phyloP scores from a whole-genome alignment of 2,329 filamentous ascomycete genomes.

The Aspergillus fructus region DNA sequence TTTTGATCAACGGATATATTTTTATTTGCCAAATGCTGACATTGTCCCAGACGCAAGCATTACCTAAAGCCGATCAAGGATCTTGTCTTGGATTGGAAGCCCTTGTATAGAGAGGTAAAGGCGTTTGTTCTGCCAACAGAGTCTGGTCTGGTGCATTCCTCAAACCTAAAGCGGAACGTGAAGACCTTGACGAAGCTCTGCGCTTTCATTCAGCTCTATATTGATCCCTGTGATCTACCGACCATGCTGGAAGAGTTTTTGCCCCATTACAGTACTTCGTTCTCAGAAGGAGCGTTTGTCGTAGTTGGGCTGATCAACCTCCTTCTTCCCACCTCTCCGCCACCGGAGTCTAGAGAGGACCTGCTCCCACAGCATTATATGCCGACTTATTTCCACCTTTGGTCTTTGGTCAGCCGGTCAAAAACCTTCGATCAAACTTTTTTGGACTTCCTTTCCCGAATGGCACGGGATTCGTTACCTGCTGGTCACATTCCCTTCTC shows the following conservation, averaged over 20 bases:
- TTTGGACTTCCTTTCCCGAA: slow-evolving; percentile 82
- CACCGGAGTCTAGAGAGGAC: slow-evolving; percentile 65
- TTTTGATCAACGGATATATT: not conserved
- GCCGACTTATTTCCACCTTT: slow-evolving; percentile 93
- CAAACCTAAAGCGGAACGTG: slow-evolving; percentile 64
- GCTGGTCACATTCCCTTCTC: slow-evolving; percentile 76
- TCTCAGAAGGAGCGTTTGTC: slow-evolving; percentile 87
- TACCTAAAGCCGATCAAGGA: slow-evolving; percentile 90
- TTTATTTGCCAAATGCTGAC: slow-evolving; percentile 18
- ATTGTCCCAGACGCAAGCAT: slow-evolving; percentile 73
- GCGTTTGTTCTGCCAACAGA: slow-evolving; percentile 84
- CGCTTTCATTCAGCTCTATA: slow-evolving; percentile 86
- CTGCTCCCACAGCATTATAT: slow-evolving; percentile 87
- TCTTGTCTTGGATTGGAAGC: slow-evolving; percentile 87
- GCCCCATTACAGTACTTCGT: slow-evolving; percentile 89
- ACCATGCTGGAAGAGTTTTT: slow-evolving; percentile 78
- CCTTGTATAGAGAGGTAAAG: slow-evolving; percentile 90
- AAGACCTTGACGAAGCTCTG: slow-evolving; percentile 83
- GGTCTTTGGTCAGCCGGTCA: slow-evolving; percentile 89
- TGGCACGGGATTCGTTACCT: slow-evolving; percentile 79
- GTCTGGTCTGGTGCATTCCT: slow-evolving; percentile 62
- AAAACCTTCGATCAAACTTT: slow-evolving; percentile 83
- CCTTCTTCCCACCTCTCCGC: slow-evolving; percentile 77
- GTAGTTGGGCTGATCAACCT: slow-evolving; percentile 86
- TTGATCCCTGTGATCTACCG: slow-evolving; percentile 82